These are phyloP conservation scores for Pseudopyrenochaeta lycopersici DNA, from an alignment of 2,329 filamentous ascomycete genomes.

Conservation along the genomic window DNA sequence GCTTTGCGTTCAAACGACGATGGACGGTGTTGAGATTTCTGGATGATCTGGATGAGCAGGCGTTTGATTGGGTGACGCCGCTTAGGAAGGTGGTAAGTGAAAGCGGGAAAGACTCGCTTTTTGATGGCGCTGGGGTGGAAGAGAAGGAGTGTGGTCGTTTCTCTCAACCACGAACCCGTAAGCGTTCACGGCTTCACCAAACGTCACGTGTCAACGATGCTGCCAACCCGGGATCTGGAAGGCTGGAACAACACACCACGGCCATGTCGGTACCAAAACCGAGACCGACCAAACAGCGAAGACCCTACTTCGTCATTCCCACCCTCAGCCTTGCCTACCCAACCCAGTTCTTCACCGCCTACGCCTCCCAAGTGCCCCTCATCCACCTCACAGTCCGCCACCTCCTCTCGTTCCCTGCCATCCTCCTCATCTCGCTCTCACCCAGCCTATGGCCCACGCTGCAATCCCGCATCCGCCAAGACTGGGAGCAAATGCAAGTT, in stretches of 20 bases:
- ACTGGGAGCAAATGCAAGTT: neutral
- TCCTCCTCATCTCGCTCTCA: neutral
- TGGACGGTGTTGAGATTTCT: neutral
- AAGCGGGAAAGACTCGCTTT: neutral
- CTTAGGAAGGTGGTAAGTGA: neutral
- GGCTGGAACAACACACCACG: neutral
- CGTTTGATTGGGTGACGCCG: neutral
- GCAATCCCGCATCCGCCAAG: neutral
- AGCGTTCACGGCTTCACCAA: neutral
- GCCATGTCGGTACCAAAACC: neutral
- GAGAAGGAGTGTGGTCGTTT: neutral
- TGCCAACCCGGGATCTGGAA: too few relatives aligned
- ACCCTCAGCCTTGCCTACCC: neutral
- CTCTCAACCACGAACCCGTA: neutral
- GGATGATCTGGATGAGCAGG: neutral
- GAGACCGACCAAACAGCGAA: neutral
- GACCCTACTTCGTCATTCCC: neutral
- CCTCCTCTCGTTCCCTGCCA: neutral
- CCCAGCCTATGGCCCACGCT: neutral
- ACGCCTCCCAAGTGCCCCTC: neutral
- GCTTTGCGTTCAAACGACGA: neutral
- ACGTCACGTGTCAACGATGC: too few relatives aligned
- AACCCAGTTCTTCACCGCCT: neutral
- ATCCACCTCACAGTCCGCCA: neutral
- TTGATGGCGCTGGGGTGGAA: neutral